Conservation (phyloP, 1,284 basidiomycete genomes). For the Ustilago vetiveriae region DNA sequence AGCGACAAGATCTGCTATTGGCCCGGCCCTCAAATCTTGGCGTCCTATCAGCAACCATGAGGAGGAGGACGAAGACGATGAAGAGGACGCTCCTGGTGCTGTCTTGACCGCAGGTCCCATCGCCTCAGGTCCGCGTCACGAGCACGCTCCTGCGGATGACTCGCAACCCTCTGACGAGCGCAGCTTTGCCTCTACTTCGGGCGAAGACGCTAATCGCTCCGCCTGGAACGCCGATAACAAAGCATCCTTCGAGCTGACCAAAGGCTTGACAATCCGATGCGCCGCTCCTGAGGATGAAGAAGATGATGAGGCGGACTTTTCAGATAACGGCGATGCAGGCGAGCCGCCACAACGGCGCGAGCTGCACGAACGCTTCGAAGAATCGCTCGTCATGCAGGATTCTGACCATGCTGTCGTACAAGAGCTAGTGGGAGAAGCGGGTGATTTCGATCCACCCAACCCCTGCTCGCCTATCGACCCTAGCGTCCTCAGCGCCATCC, state of each 20-base stretch:
- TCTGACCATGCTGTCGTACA: not conserved
- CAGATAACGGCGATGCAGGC: constrained; percentile 8
- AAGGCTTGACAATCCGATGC: constrained; percentile 40
- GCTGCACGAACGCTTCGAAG: constrained; percentile 32
- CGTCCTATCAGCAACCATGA: constrained; percentile 3
- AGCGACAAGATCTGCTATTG: constrained; percentile 27
- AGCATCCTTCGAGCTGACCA: constrained; percentile 41
- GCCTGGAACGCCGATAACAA: constrained; percentile 40
- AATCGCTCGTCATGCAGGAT: constrained; percentile 33
- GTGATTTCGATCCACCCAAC: constrained; percentile 72
- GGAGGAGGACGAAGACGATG: constrained; percentile 25
- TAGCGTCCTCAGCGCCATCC: constrained; percentile 74
- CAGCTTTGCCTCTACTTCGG: constrained; percentile 34
- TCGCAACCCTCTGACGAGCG: constrained; percentile 38
- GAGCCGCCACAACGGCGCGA: constrained; percentile 10
- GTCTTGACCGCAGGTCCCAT: constrained; percentile 26
- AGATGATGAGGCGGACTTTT: constrained; percentile 15
- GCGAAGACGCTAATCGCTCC: constrained; percentile 31
- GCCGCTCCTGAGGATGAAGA: constrained; percentile 15
- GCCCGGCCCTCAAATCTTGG: constrained; percentile 26
- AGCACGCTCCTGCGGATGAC: constrained; percentile 11
- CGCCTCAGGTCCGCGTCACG: constrained; percentile 1
- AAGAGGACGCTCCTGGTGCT: constrained; percentile 8
- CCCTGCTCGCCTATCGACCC: constrained; percentile 88
- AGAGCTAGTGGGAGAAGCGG: not conserved